phyloP scores from a whole-genome alignment of 768 basidiomycete species.

The Megacollybia marginata region DNA sequence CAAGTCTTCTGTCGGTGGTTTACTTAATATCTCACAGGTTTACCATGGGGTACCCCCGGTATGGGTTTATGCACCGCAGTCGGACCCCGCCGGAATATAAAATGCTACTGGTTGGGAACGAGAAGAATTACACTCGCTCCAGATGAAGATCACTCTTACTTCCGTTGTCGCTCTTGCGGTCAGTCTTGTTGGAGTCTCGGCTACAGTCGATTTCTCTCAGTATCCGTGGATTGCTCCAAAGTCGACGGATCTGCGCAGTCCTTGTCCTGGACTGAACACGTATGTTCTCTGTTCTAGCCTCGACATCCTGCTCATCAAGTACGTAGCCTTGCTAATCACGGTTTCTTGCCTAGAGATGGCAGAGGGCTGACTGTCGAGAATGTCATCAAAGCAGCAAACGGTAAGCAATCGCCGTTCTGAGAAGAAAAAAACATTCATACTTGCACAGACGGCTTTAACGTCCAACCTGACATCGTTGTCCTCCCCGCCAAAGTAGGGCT shows the following conservation, averaged over 20 bases:
- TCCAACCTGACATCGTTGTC: background rate
- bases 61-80: too few species aligned
- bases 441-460: background rate
- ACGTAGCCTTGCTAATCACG: background rate
- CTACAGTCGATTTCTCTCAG: background rate
- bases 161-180: too few species aligned
- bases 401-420: background rate
- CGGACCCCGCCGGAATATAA: too few species aligned
- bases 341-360: background rate
- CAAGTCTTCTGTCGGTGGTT: too few species aligned
- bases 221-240: background rate
- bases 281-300: background rate
- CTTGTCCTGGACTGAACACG: background rate
- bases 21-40: too few species aligned
- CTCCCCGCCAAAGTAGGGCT: background rate
- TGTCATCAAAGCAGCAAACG: background rate
- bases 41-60: too few species aligned
- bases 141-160: too few species aligned
- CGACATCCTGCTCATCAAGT: background rate
- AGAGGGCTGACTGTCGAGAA: background rate
- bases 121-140: too few species aligned
- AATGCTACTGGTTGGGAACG: too few species aligned
- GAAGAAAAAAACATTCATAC: background rate
- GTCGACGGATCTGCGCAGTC: background rate
- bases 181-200: too few species aligned